Percentiles rank a stretch among this genome's conserved stretches.
Conservation (phyloP, 2,329 filamentous ascomycete species). For the Myriosclerotinia duriaeana region DNA sequence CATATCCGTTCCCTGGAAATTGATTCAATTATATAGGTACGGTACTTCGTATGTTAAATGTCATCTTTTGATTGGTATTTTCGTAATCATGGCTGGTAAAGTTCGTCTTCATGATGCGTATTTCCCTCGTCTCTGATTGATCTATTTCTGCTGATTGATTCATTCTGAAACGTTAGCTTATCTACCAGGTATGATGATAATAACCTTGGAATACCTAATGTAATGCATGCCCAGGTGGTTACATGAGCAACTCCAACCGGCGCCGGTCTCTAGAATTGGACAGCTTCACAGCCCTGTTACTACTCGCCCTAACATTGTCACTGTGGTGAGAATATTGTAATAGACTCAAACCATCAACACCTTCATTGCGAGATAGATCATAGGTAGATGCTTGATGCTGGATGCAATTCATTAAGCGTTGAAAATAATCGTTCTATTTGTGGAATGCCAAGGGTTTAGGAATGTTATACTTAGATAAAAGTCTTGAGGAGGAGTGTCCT, state of each 20-base stretch:
- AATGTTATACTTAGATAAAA: neutral
- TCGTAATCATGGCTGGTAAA: neutral
- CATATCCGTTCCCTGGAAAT: neutral
- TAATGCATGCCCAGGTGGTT: neutral
- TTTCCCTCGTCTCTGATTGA: conserved; percentile 6
- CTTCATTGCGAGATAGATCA: conserved; percentile 2
- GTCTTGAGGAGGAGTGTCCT: no score
- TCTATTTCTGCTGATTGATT: conserved; percentile 1
- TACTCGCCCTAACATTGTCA: neutral
- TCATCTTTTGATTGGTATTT: neutral
- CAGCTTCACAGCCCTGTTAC: neutral
- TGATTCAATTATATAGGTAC: neutral
- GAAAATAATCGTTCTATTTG: conserved; percentile 1
- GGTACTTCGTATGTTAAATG: neutral
- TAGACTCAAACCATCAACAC: neutral
- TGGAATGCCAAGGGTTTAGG: conserved; percentile 6
- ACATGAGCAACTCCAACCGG: conserved; percentile 9
- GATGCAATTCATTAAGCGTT: neutral
- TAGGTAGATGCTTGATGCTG: neutral
- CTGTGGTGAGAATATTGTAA: neutral
- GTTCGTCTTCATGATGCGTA: neutral
- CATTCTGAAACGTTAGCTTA: conserved; percentile 17
- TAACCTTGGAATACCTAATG: no score
- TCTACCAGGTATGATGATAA: neutral
- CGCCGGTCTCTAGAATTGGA: neutral